Evolutionary conservation across 1,284 basidiomycete species (phyloP), one percentile per base, ranked within the genome.

Genomic region (Cutaneotrichosporon curvatum): DNA sequence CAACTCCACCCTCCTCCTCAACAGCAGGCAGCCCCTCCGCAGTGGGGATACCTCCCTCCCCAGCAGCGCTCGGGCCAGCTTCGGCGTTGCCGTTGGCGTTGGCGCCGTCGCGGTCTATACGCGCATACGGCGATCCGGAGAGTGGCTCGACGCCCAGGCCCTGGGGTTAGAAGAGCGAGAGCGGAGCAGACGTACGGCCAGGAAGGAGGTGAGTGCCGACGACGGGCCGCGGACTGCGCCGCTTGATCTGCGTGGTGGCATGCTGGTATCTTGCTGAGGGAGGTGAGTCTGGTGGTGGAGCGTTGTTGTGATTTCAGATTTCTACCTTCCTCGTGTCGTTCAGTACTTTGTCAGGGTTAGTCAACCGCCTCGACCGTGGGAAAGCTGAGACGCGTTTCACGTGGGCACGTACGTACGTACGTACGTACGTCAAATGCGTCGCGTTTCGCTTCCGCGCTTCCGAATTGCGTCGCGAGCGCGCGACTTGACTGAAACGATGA

Each of bases 201-300:
- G 76, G 65, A 91, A 96, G 55, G 90, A 87, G 21, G 92, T 95
- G 11, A 97, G 73, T 0, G 92, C 92, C 37, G 88, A 92, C 0
- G 86, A 82, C 0, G 92, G 91, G 0, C 92, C 92, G 16, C 85
- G 79, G 35, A 95, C 83, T 2, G 63, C 40, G 28, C 50, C 65
- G 48, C 44, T 42, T 10, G 23, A 23, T 10, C 11, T 21, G 30
- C 39, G 43, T 21, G 37, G 39, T 35, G 37, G 37, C 37, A 36
- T 39, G 14, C 23, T 40, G 28, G n/a, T n/a, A 19, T 2, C n/a
- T 4, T 28, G 25, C 25, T 28, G 25, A 28, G 25, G 25, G 25
- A 28, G 25, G n/a, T n/a, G n/a, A n/a, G n/a, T 14, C 28, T 8
- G 8, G 32, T 15, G 32, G 11, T 14, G 11, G 9, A n/a, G 32